These are phyloP conservation scores for Fusarium denticulatum DNA, from an alignment of 2,329 filamentous ascomycete genomes.

Conservation along the genomic window DNA sequence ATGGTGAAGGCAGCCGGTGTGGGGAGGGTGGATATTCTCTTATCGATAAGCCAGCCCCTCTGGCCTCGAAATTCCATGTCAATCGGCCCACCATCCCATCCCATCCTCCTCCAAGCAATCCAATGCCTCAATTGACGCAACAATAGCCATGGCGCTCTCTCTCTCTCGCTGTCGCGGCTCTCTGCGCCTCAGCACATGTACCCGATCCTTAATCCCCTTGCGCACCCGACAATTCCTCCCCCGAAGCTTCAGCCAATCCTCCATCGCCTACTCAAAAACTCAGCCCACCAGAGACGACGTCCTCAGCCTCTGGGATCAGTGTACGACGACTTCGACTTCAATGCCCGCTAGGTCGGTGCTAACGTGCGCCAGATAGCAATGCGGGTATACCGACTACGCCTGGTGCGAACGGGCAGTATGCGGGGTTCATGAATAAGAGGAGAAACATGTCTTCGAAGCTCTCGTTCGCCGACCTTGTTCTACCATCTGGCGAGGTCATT, in stretches of 20 bases:
- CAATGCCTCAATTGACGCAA: conserved; percentile 36
- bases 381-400: conserved; percentile 34
- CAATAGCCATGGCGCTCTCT: conserved; percentile 38
- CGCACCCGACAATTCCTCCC: conserved; percentile 29
- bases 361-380: conserved; percentile 42
- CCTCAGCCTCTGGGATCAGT: conserved; percentile 45
- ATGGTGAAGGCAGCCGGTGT: background rate
- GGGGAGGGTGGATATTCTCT: background rate
- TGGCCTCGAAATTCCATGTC: conserved; percentile 22
- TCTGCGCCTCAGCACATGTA: conserved; percentile 25
- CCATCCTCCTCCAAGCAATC: conserved; percentile 5
- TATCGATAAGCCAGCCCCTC: conserved; percentile 26
- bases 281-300: conserved; percentile 36
- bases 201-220: conserved; percentile 5
- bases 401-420: conserved; percentile 27
- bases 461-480: conserved; percentile 71
- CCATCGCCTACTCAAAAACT: conserved; percentile 8
- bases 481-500: conserved; percentile 51
- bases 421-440: conserved; percentile 76
- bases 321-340: conserved; percentile 30
- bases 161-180: conserved; percentile 37
- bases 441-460: conserved; percentile 75
- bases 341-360: background rate
- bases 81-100: conserved; percentile 30
- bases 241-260: conserved; percentile 39